Evolutionary conservation across 2,329 filamentous ascomycete genomes (phyloP), one percentile per base, ranked within the genome.

Genomic region (Calonectria pseudoreteaudii): DNA sequence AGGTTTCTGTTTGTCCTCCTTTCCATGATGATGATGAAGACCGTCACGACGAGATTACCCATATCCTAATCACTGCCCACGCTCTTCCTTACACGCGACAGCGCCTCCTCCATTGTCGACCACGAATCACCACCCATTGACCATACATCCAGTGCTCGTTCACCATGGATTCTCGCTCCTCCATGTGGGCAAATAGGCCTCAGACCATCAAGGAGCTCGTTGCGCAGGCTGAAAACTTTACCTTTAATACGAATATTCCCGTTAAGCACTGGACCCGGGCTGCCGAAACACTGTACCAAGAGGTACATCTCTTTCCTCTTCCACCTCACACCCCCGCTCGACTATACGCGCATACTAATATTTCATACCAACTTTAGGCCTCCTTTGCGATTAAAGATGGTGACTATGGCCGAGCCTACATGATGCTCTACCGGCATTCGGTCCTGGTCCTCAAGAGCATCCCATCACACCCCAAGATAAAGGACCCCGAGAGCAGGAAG

Each of bases 391-490:
- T 97, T 80, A 90, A 91, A 52, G 96, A 98, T 84, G 93, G 93
- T 80, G 96, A 98, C 84, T 92, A 95, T 76, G 92, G 95, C 79
- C 94, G 97, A 81, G 94, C 96, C 6, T 99, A 98, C 84, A 90
- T 98, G 69, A 92, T 98, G 73, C 91, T 98, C n/a, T 95, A 97
- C 82, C 93, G 97, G 78, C 95, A 98, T 85, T 95, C 95, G 13
- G 90, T 93, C 68, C 91, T 99, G n/a, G 91, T 98, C 30, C 87
- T 98, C 34, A 91, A 95, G 9, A 90, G 93, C 68, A 88, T 99
- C 11, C 89, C 91, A 0, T 89, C 87, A 1, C 97, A 98, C 79
- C 95, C 96, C 1, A 92, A 97, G 70, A 91, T 91, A 58, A 93
- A 91, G 78, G 89, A 91, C 10, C 89, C 91, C 13, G 91, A 93